Percentiles rank a stretch among this genome's conserved stretches.
These are phyloP conservation scores for Exophiala dermatitidis DNA, from an alignment of 2,329 filamentous ascomycete species.

Conservation along the genomic window DNA sequence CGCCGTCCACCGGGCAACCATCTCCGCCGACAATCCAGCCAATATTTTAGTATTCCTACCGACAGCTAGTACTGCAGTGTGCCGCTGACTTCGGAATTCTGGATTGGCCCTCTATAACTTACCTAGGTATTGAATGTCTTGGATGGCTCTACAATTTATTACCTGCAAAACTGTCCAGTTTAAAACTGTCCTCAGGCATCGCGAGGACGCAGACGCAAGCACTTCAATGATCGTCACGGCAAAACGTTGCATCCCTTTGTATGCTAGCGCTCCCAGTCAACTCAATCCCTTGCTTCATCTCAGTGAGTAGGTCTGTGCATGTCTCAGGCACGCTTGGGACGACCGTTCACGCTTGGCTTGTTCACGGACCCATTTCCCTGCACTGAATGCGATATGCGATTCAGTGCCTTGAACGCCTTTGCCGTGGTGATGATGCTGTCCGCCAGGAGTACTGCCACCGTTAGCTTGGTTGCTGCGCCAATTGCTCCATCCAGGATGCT, in stretches of 20 bases:
- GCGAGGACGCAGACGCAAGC: too few relatives aligned
- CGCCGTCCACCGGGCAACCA: not conserved
- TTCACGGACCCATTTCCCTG: conserved; percentile 27
- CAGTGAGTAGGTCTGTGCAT: not conserved
- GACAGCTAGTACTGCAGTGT: not conserved
- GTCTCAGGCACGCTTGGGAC: conserved; percentile 14
- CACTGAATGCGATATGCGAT: conserved; percentile 27
- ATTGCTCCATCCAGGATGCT: conserved; percentile 29
- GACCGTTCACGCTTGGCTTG: conserved; percentile 21
- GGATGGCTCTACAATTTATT: too few relatives aligned
- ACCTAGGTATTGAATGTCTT: too few relatives aligned
- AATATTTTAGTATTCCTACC: not conserved
- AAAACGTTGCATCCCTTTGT: not conserved
- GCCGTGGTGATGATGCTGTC: conserved; percentile 34
- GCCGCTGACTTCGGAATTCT: not conserved
- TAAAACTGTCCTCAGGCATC: too few relatives aligned
- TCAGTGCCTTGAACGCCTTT: conserved; percentile 33
- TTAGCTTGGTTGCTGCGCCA: conserved; percentile 1
- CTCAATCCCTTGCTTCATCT: not conserved
- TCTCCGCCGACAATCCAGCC: not conserved
- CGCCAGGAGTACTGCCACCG: conserved; percentile 31
- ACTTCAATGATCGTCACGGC: not conserved
- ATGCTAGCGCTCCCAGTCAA: too few relatives aligned
- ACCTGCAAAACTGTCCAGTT: too few relatives aligned
- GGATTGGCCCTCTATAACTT: not conserved